Percentiles rank a stretch among this genome's conserved stretches.
Evolutionary conservation across 257 asterid genomes (phyloP).

Genomic region (Schizonepeta tenuifolia): DNA sequence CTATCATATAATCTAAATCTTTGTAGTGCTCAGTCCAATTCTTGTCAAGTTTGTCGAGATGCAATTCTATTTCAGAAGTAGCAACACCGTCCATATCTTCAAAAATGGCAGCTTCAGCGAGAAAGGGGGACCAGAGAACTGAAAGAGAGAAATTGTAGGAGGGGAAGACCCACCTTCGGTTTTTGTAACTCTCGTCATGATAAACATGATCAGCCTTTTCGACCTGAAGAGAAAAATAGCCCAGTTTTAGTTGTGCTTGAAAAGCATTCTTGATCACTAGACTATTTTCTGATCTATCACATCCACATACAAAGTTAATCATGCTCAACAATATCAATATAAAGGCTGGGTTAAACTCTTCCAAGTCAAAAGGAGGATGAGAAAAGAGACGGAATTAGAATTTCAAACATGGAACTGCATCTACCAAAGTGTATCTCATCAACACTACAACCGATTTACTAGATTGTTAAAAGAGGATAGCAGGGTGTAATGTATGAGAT

Average conservation of each 20-base stretch:
- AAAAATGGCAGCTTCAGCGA: constrained; percentile 63
- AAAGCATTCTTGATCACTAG: not conserved
- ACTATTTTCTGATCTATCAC: not conserved
- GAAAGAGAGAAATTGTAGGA: constrained; percentile 64
- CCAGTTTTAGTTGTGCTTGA: not conserved
- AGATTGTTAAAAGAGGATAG: not conserved
- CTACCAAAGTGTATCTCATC: not conserved
- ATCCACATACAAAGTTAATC: not conserved
- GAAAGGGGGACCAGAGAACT: constrained; percentile 81
- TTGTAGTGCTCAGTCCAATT: constrained; percentile 65
- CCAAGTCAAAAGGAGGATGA: not conserved
- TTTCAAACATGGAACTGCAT: not conserved
- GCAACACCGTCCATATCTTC: constrained; percentile 66
- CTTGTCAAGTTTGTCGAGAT: constrained; percentile 70
- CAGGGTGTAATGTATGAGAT: not conserved
- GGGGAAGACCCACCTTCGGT: constrained; percentile 73
- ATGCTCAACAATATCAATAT: not conserved
- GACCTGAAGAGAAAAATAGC: constrained; percentile 45
- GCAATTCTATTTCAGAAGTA: constrained; percentile 72
- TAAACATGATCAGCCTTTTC: constrained; percentile 61
- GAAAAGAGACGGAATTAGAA: not conserved
- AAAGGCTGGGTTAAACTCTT: not conserved
- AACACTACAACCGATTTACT: not conserved
- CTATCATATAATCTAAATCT: constrained; percentile 55
- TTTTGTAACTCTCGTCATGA: constrained; percentile 63